phyloP scores from a whole-genome alignment of 2,329 filamentous ascomycete species.

The Basipetospora chlamydospora region DNA sequence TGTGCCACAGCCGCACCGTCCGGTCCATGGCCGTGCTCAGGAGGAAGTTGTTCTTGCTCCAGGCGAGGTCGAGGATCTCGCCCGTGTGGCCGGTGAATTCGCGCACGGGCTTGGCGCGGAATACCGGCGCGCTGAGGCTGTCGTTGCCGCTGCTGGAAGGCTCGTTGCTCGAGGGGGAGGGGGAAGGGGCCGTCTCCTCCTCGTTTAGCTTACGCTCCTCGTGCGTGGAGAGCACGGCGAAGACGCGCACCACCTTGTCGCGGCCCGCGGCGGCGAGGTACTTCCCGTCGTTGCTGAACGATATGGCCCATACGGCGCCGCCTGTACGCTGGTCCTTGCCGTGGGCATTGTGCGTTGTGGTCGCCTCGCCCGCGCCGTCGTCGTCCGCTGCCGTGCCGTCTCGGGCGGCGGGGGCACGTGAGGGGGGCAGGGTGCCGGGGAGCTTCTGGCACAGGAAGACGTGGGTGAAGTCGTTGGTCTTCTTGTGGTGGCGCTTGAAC shows the following conservation, averaged over 20 bases:
- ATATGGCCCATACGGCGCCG: constrained; percentile 77
- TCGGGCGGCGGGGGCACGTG: no score
- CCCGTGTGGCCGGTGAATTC: constrained; percentile 75
- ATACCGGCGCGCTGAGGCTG: constrained; percentile 78
- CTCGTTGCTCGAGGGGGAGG: constrained; percentile 32
- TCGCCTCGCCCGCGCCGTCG: constrained; percentile 17
- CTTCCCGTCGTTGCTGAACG: constrained; percentile 83
- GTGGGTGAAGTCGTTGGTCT: constrained; percentile 65
- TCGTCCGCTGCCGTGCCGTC: constrained; percentile 13
- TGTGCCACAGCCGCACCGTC: constrained; percentile 87
- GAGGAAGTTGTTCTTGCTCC: constrained; percentile 98
- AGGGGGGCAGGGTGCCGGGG: constrained; percentile 36
- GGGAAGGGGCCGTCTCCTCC: constrained; percentile 41
- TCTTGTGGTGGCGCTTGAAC: constrained; percentile 68
- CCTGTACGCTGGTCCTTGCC: constrained; percentile 25
- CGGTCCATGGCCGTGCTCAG: constrained; percentile 97
- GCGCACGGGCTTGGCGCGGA: constrained; percentile 60
- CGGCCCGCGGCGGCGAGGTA: constrained; percentile 88
- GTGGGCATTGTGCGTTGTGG: constrained; percentile 13
- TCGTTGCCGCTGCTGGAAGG: constrained; percentile 24
- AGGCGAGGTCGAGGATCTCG: constrained; percentile 81
- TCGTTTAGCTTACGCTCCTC: constrained; percentile 68
- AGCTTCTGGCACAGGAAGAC: constrained; percentile 89
- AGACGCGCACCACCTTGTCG: constrained; percentile 73
- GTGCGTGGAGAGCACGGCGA: constrained; percentile 69